Conservation (phyloP, 164 flowering plant species). For the Platanus orientalis region DNA sequence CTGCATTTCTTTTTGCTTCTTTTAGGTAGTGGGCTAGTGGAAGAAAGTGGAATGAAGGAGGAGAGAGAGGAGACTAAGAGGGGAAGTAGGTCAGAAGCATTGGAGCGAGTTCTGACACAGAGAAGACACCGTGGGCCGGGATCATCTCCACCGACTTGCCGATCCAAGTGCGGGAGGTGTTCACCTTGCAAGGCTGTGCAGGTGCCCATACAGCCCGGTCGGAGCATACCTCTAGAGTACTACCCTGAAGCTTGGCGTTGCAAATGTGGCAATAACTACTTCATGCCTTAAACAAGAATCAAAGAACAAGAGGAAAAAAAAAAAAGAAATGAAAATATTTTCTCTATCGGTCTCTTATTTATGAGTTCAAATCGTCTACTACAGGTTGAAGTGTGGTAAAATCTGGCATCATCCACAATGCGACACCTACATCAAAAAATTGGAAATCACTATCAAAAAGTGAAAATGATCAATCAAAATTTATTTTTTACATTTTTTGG, state of each 20-base stretch:
- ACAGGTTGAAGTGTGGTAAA: too few species aligned
- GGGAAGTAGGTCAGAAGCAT: not conserved
- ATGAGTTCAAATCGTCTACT: too few species aligned
- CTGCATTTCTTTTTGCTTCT: not conserved
- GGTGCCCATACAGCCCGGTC: slow-evolving; percentile 73
- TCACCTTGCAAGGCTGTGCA: slow-evolving; percentile 76
- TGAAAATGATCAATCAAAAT: too few species aligned
- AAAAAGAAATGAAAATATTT: too few species aligned
- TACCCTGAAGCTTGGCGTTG: slow-evolving; percentile 99
- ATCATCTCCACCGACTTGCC: slow-evolving; percentile 81
- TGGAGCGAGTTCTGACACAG: slow-evolving; percentile 28
- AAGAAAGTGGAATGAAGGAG: not conserved
- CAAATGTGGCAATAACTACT: slow-evolving; percentile 81
- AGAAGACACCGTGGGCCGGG: slow-evolving; percentile 54
- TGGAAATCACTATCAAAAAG: too few species aligned
- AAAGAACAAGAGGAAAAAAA: not conserved
- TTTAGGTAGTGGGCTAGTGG: slow-evolving; percentile 2
- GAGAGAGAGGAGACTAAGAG: slow-evolving; percentile 3
- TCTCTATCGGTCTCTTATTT: too few species aligned
- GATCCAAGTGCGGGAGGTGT: slow-evolving; percentile 77
- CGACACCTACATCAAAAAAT: too few species aligned
- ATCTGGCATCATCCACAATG: too few species aligned
- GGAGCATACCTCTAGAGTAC: slow-evolving; percentile 62
- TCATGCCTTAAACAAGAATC: slow-evolving; percentile 46
- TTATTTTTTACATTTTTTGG: too few species aligned